Percentiles rank a stretch among this genome's conserved stretches.
Evolutionary conservation across 768 basidiomycete genomes (phyloP).

Genomic region (Russula sp.): DNA sequence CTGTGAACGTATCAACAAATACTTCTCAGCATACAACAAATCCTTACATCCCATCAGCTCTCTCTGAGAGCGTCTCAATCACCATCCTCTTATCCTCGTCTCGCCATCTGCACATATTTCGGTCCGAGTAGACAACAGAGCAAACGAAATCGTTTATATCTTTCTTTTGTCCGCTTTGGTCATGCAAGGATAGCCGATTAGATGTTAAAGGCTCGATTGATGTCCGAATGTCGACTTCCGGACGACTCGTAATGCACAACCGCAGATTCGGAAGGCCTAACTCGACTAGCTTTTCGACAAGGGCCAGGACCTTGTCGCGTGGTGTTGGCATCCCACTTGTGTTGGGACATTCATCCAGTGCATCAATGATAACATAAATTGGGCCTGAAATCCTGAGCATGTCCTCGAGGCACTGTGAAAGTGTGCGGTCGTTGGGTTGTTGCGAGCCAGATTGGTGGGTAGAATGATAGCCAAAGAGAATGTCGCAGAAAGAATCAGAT

Average conservation of each 20-base stretch:
- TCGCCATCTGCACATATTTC: neutral
- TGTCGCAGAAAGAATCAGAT: neutral
- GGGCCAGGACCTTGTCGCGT: neutral
- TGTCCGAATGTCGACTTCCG: neutral
- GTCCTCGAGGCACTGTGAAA: neutral
- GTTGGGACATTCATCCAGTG: neutral
- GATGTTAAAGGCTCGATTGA: neutral
- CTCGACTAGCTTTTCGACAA: neutral
- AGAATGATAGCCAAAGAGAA: neutral
- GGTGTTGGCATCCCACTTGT: neutral
- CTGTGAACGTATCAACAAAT: neutral
- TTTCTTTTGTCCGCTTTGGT: neutral
- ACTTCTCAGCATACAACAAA: neutral
- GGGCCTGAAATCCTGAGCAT: neutral
- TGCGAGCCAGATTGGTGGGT: neutral
- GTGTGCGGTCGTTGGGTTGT: neutral
- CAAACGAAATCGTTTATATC: neutral
- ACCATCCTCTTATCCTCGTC: neutral
- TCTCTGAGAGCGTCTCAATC: neutral
- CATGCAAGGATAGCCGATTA: neutral
- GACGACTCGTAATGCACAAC: neutral
- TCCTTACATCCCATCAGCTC: neutral
- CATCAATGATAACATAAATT: neutral
- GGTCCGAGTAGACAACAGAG: neutral
- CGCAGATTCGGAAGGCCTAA: neutral